Base-by-base conservation (phyloP, 108 stramenopile species). In the Cylindrotheca closterium region DNA sequence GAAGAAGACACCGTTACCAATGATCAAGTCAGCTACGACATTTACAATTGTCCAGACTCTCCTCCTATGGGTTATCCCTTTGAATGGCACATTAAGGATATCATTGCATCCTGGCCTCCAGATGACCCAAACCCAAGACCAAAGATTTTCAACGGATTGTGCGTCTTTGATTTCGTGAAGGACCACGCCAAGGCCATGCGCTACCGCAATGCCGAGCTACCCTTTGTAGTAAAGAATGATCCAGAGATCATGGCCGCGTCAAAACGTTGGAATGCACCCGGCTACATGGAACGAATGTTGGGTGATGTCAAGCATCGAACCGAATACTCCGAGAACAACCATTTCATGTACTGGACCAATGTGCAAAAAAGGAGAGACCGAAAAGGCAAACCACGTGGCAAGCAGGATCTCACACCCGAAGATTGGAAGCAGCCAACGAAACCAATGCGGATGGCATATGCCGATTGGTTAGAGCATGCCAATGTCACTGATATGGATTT, bases 291-390 rank as follows among this genome's bases (percentile, higher is more conserved):
- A 1, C 58, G 79, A 37, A 55, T 89, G 21, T 51, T 97, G 65
- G 90, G 65, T 31, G 67, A 76, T 52, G 73, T 74, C 17, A 22
- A 59, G 48, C 71, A 86, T 27, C 67, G 82, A 2, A 80, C 93
- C 15, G 95, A 95, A 65, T 84, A 86, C 48, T 79, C 75, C 27
- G 78, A 58, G 2, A 77, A 84, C 67, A 97, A 98, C 70, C 96
- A 97, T 66, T 96, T 97, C 81, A 90, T 98, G 92, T 97, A 94
- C 63, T 96, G 82, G 82, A 77, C 71, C 37, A n/a, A n/a, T n/a
- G n/a, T n/a, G n/a, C n/a, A n/a, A n/a, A n/a, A n/a, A n/a, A n/a
- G n/a, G n/a, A n/a, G n/a, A n/a, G n/a, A n/a, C n/a, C n/a, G n/a
- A n/a, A n/a, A n/a, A 30, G n/a, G 29, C 70, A 70, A 54, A 17